Percentiles rank a stretch among this genome's conserved stretches.
Evolutionary conservation across 2,329 filamentous ascomycete species (phyloP).

Genomic region (Aspergillus clavatus): DNA sequence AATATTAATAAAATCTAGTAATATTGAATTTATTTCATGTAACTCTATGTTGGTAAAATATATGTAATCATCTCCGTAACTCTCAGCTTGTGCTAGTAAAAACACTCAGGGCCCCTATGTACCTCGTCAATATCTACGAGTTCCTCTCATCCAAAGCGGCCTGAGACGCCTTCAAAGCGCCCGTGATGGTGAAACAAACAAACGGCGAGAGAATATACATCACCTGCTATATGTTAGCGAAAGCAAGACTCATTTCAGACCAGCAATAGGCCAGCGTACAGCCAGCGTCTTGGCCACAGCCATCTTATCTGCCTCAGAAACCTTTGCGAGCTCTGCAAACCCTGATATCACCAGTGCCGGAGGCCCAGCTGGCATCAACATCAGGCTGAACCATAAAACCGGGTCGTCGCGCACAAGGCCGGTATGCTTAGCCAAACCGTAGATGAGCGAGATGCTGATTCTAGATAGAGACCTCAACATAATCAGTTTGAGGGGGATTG

Average conservation of each 20-base stretch:
- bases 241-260: neutral
- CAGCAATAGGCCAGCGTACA: conserved; percentile 31
- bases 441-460: conserved; percentile 53
- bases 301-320: conserved; percentile 47
- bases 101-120: too few relatives aligned
- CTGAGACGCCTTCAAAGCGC: conserved; percentile 28
- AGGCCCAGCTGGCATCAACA: conserved; percentile 55
- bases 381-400: conserved; percentile 62
- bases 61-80: too few relatives aligned
- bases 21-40: too few relatives aligned
- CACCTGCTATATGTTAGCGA: too few relatives aligned
- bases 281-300: conserved; percentile 51
- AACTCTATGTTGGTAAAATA: too few relatives aligned
- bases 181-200: conserved; percentile 29
- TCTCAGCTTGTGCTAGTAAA: too few relatives aligned
- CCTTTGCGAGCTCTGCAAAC: conserved; percentile 46
- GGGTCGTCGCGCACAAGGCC: conserved; percentile 52
- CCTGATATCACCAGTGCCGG: conserved; percentile 52
- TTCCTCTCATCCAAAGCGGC: conserved; percentile 13
- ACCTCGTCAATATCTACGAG: too few relatives aligned
- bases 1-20: too few relatives aligned
- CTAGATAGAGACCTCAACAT: too few relatives aligned
- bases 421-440: conserved; percentile 51
- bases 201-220: conserved; percentile 31
- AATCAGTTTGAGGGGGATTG: too few relatives aligned